These are phyloP conservation scores for Aspergillus spinulosporus DNA, from an alignment of 2,329 filamentous ascomycete genomes.

Conservation along the genomic window DNA sequence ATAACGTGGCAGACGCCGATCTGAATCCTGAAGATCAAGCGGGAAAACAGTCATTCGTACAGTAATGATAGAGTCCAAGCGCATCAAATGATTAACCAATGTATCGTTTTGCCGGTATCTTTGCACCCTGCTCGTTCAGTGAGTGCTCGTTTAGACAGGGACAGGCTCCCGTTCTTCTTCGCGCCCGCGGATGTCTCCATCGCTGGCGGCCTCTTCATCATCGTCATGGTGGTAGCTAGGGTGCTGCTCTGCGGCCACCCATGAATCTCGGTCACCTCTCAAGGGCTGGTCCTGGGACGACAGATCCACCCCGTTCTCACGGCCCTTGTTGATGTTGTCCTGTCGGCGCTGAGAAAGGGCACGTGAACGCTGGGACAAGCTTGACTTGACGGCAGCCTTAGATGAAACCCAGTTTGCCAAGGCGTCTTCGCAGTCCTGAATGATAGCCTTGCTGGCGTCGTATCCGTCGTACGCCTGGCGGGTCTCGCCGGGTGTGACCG, in stretches of 20 bases:
- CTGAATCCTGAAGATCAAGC: slow-evolving; percentile 4
- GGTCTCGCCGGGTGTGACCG: slow-evolving; percentile 95
- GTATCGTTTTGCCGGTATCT: slow-evolving; percentile 2
- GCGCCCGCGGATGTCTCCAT: slow-evolving; percentile 38
- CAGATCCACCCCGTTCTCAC: slow-evolving; percentile 74
- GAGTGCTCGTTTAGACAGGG: slow-evolving; percentile 13
- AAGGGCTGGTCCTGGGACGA: slow-evolving; percentile 77
- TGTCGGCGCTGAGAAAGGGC: slow-evolving; percentile 83
- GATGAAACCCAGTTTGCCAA: slow-evolving; percentile 95
- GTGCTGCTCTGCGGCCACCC: slow-evolving; percentile 72
- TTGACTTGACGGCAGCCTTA: slow-evolving; percentile 83
- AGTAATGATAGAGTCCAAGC: slow-evolving; percentile 11
- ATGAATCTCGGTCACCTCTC: slow-evolving; percentile 74
- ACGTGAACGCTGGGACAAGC: slow-evolving; percentile 82
- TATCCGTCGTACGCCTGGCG: slow-evolving; percentile 96
- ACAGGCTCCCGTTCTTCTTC: slow-evolving; percentile 39
- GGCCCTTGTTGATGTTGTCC: slow-evolving; percentile 66
- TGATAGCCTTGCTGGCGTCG: slow-evolving; percentile 96
- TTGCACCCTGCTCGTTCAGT: slow-evolving; percentile 5
- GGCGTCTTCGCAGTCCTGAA: slow-evolving; percentile 97
- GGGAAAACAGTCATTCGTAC: slow-evolving; percentile 7
- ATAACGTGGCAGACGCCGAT: slow-evolving; percentile 17
- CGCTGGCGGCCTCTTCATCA: slow-evolving; percentile 40
- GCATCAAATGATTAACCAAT: slow-evolving; percentile 16
- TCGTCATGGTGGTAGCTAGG: slow-evolving; percentile 46